Evolutionary conservation across 257 asterid genomes (phyloP).

Genomic region (Solanum verrucosum): DNA sequence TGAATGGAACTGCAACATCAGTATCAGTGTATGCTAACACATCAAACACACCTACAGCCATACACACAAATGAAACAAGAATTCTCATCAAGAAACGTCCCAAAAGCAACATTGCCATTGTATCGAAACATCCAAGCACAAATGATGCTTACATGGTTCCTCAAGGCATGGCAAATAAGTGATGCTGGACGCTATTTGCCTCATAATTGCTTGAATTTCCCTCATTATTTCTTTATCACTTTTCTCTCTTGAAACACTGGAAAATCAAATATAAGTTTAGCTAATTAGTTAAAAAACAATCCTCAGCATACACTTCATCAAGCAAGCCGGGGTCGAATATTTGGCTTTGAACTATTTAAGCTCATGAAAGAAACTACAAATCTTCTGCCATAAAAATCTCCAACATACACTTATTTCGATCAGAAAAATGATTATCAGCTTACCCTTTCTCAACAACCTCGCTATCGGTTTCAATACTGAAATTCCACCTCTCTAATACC

Average conservation of each 20-base stretch:
- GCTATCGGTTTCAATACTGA: constrained; percentile 67
- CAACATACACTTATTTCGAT: background rate
- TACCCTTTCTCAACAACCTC: constrained; percentile 95
- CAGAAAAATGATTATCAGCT: background rate
- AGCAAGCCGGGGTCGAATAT: background rate
- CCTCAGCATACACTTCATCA: background rate
- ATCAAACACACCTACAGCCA: constrained; percentile 59
- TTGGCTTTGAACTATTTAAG: background rate
- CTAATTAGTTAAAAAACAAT: background rate
- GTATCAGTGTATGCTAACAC: constrained; percentile 81
- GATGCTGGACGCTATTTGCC: constrained; percentile 93
- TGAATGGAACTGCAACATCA: constrained; percentile 72
- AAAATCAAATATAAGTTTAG: background rate
- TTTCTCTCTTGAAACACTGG: constrained; percentile 78
- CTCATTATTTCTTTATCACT: constrained; percentile 94
- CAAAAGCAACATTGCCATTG: background rate
- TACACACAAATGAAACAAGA: background rate
- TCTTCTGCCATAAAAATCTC: background rate
- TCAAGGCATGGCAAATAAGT: constrained; percentile 95
- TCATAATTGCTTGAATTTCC: constrained; percentile 96
- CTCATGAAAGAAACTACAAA: background rate
- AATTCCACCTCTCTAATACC: constrained; percentile 97
- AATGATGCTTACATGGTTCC: constrained; percentile 59
- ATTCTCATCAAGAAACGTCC: background rate
- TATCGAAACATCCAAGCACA: background rate